Conservation (phyloP, 345 rosid genomes). For the Rhizophora apiculata region DNA sequence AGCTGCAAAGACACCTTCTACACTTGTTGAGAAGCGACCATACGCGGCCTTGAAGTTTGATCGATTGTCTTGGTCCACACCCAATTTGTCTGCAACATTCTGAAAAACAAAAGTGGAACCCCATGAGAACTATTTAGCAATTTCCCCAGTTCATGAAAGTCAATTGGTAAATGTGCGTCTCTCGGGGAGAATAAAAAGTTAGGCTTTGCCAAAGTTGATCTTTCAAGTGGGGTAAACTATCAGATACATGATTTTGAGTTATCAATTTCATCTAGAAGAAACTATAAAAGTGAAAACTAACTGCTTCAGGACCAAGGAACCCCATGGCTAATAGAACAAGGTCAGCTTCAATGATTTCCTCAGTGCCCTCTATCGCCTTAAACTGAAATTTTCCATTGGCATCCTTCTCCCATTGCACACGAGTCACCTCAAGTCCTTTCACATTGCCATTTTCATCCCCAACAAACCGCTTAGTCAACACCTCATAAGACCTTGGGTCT, state of each 20-base stretch:
- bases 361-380: constrained; percentile 81
- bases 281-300: constrained; percentile 30
- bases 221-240: neutral
- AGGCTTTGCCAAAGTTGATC: no score
- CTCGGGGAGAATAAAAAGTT: no score
- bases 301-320: constrained; percentile 94
- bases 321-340: constrained; percentile 95
- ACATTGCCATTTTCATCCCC: constrained; percentile 80
- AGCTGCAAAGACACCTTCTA: constrained; percentile 90
- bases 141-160: neutral
- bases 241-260: neutral
- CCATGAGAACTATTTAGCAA: neutral
- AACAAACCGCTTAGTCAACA: constrained; percentile 79
- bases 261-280: neutral
- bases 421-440: constrained; percentile 79
- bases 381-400: constrained; percentile 73
- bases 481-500: constrained; percentile 93
- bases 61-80: constrained; percentile 71
- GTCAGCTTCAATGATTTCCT: constrained; percentile 84
- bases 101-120: constrained; percentile 17
- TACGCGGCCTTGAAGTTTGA: constrained; percentile 94
- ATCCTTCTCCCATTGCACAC: constrained; percentile 88
- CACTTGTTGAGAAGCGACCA: constrained; percentile 78
- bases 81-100: constrained; percentile 81
- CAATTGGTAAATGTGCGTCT: neutral